Evolutionary conservation across 2,329 filamentous ascomycete species (phyloP), one percentile per base, ranked within the genome.

Genomic region (Pseudogymnoascus sp.): DNA sequence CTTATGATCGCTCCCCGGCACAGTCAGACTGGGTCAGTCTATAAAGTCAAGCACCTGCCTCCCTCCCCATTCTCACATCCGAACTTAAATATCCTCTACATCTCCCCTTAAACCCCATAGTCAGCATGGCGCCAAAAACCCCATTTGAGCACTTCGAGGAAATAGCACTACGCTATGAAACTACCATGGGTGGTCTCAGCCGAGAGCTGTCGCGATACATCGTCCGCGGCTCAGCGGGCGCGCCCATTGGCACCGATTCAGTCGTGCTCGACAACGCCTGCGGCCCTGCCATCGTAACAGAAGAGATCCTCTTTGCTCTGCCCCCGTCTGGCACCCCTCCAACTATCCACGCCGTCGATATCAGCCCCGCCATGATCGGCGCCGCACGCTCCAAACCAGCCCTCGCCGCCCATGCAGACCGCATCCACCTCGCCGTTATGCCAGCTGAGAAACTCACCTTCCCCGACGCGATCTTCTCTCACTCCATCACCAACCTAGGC

Each of bases 401-500:
- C 25, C 45, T 52, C 8, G 60, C 65, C n/a, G 18, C 58, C 9
- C 36, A 29, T 1, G 4, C 58, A 15, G 48, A 61, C 1, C 63
- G 63, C 29, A 59, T 69, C 12, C 58, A 62, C 3, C 18, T 52
- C 3, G 60, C 55, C 10, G 63, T 64, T 15, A 70, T 69, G 66
- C 48, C 62, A 0, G 70, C 67, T 33, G 70, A 72, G 60, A n/a
- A 60, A 1, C 65, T 72, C 15, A 15, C 33, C 4, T 72, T 71
- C 39, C 61, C 64, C 2, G 71, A 74, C 60, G 65, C 68, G 3
- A 67, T 65, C 25, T 78, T 78, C 67, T 72, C 71, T 0, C 72
- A 75, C 65, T 71, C 68, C 3, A 67, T 78, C 60, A 77, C 72
- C 4, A 76, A 74, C 65, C 72, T 77, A 33, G 75, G 72, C 5